Base-by-base conservation (phyloP, 345 rosid genomes). In the Carallia brachiata region DNA sequence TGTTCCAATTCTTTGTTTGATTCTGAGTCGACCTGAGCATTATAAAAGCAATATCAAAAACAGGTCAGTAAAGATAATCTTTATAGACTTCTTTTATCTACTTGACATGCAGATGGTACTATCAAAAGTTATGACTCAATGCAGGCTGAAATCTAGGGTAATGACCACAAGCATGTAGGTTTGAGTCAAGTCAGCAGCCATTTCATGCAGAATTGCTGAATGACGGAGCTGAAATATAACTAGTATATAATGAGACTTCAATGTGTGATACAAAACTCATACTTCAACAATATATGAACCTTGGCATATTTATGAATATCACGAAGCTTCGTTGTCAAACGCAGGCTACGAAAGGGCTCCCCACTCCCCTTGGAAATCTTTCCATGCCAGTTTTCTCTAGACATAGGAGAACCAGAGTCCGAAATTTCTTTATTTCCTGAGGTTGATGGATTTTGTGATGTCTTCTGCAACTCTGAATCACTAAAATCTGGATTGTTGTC, bases 261-360 rank as follows among this genome's bases (percentile, higher is more conserved):
- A 12, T 27, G 1, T 31, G 58, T 12, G 36, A 34, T n/a, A 36
- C 61, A 39, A 28, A 36, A 7, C 66, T 50, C 1, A 15, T 36
- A 27, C 60, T n/a, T 58, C 3, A 9, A 4, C 36, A 30, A 12
- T 9, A 32, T 16, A 73, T 84, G 15, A 77, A 94, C 98, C 99
- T 92, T 92, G 47, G 99, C 98, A 84, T 77, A 86, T 78, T 96
- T 96, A 69, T 92, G 94, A 69, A 96, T 90, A 84, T 92, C 99
- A 7, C 98, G 92, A 39, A 96, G 91, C 79, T 96, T 96, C 68
- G 94, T 78, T 34, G 98, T 90, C 78, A 96, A 73, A 65, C 94
- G 92, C 72, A 88, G 77, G 85, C 89, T 85, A 52, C 90, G 91
- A 61, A 83, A 75, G 70, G 86, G 86, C 62, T 94, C 99, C 44